Percentiles rank a stretch among this genome's conserved stretches.
Conservation (phyloP, 805 yeast species). For the Maudiozyma barnettii region DNA sequence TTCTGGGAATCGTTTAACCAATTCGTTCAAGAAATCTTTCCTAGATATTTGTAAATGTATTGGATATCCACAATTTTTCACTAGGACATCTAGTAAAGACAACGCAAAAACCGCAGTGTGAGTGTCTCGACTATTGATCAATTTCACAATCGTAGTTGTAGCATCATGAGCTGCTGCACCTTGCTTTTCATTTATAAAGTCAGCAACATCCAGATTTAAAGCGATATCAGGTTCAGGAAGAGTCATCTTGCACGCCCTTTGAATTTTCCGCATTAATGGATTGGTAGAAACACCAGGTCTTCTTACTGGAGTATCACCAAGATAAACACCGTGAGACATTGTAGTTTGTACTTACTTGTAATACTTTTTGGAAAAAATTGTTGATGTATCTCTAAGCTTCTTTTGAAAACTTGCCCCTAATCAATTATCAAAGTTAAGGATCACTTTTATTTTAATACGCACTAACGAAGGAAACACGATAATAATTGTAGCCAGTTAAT, state of each 20-base stretch:
- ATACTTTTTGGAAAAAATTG: too few species aligned
- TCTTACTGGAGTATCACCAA: slow-evolving; percentile 28
- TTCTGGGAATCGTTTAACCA: slow-evolving; percentile 90
- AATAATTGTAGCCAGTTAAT: too few species aligned
- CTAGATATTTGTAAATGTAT: slow-evolving; percentile 90
- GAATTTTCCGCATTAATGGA: slow-evolving; percentile 35
- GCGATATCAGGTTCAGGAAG: slow-evolving; percentile 80
- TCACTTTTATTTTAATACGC: too few species aligned
- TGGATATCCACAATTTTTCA: slow-evolving; percentile 96
- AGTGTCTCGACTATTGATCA: slow-evolving; percentile 73
- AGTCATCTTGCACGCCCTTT: slow-evolving; percentile 81
- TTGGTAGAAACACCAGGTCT: slow-evolving; percentile 23
- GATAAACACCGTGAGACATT: slow-evolving; percentile 26
- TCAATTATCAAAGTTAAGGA: too few species aligned
- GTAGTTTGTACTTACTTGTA: background rate
- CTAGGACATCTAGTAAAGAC: slow-evolving; percentile 75
- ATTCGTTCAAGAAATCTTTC: slow-evolving; percentile 86
- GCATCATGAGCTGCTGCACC: slow-evolving; percentile 90
- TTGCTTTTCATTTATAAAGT: slow-evolving; percentile 83
- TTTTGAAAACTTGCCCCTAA: too few species aligned
- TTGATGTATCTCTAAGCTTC: too few species aligned
- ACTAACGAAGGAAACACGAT: too few species aligned
- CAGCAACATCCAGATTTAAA: slow-evolving; percentile 86
- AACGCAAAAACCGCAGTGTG: slow-evolving; percentile 80
- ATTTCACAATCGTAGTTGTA: slow-evolving; percentile 71